Base-by-base conservation (phyloP, 208 protist species). In the Leishmania turanica region DNA sequence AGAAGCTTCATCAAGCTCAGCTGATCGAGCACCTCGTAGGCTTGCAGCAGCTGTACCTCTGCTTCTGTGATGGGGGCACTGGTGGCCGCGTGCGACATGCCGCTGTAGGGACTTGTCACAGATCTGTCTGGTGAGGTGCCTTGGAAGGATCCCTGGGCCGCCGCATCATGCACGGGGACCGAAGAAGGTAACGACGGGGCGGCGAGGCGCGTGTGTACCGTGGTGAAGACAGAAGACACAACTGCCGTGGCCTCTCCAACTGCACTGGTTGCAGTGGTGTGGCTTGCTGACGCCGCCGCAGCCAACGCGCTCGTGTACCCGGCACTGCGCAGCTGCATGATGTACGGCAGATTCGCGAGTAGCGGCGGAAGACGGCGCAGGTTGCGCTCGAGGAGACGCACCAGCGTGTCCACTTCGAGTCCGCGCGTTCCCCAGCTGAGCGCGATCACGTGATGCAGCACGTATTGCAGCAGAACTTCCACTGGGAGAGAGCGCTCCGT, bases 371-470 rank as follows among this genome's bases (percentile, higher is more conserved):
- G 86, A 3, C 91, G 92, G 17, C 92, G 91, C 60, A 97, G 87
- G 75, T 94, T 93, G 66, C 91, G 87, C 84, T 97, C 94, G n/a
- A 96, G 83, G 65, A 91, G 81, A 0, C 89, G 88, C 58, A 94
- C 66, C 34, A 96, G 80, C 70, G 84, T 89, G 34, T 96, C 94
- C 53, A 93, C 83, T 58, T 91, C 90, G 8, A 92, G 80, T 0
- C 91, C 88, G 64, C 84, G 69, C n/a, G 79, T 86, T 6, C 91
- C 91, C 93, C 93, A 97, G 53, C 87, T 88, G 65, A 95, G 75
- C 15, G 84, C 90, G 53, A 97, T 85, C 13, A 92, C 47, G 79
- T 94, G 91, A 77, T 97, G 93, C 66, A 95, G 78, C 3, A 91
- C 86, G 81, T 95, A 89, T 80, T 95, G 91, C 75, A 97, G 87